Evolutionary conservation across 306 rosid genomes (phyloP), one percentile per base, ranked within the genome.

Genomic region (Ceratonia siliqua): DNA sequence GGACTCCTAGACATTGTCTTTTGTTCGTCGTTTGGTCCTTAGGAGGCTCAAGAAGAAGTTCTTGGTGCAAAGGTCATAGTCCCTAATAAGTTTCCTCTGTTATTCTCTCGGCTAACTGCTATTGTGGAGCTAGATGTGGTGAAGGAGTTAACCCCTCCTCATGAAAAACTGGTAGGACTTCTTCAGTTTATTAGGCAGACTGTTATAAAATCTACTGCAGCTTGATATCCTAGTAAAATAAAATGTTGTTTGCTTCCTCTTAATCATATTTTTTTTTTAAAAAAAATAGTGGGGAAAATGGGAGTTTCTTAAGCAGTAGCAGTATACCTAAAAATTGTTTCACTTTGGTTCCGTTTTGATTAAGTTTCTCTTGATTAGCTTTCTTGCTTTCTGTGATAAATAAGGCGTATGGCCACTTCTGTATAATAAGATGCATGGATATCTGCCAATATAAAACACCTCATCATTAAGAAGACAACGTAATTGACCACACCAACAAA

Each of bases 21-120:
- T 14, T 6, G 72, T 45, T 5, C 80, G 2, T 0, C 45, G 0
- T 53, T 78, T 22, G 80, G 82, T 4, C 2, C 50, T 5, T 59
- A 64, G 55, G 52, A 64, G 61, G 53, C 9, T 35, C 36, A 54
- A 13, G 56, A 79, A 67, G 74, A 83, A 62, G 74, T 53, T 50
- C 25, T 83, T 13, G 84, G 79, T 4, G 0, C 56, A 10, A 74
- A 58, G 25, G 0, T 81, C 0, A 33, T 81, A 18, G 85, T 64
- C 20, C 76, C 70, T 35, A 77, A 81, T 33, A 70, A 59, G 77
- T 64, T 71, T 39, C 88, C 85, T 13, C 21, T 79, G 49, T 6
- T 79, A 1, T 56, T 20, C 71, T 65, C 82, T n/a, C 70, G 84
- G 82, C 14, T 75, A 41, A 18, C 17, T 9, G 67, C 76, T 42